phyloP scores from a whole-genome alignment of 2,329 filamentous ascomycete species.

The Pseudopithomyces chartarum region DNA sequence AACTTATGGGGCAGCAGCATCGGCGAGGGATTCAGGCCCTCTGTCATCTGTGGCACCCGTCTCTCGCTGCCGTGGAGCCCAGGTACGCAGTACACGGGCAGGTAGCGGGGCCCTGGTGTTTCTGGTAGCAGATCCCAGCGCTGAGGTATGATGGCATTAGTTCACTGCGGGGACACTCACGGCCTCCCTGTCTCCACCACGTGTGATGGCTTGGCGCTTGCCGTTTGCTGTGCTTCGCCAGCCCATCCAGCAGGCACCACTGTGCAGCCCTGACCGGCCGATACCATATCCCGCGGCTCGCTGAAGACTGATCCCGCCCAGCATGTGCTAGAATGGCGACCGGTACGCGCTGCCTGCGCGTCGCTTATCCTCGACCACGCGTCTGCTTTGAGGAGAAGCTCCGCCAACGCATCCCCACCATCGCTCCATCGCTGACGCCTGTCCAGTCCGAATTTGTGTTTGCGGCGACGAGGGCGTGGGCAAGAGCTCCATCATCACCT shows the following conservation, averaged over 20 bases:
- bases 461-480: constrained; percentile 84
- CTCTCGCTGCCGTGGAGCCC: background rate
- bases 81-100: background rate
- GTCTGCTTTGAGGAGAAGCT: background rate
- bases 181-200: background rate
- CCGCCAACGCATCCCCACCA: background rate
- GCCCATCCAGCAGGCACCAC: background rate
- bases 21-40: background rate
- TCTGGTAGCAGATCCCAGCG: background rate
- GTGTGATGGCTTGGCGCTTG: background rate
- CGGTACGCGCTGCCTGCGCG: background rate
- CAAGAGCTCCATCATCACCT: constrained; percentile 72
- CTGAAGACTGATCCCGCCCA: background rate
- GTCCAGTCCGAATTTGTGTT: constrained; percentile 84
- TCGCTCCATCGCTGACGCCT: background rate
- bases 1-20: background rate
- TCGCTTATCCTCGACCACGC: background rate
- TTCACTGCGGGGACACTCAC: background rate
- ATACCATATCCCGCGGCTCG: background rate
- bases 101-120: background rate
- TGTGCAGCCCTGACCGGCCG: background rate
- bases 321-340: constrained; percentile 3
- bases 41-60: background rate
- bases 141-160: background rate
- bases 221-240: background rate